phyloP scores from a whole-genome alignment of 2,329 filamentous ascomycete species.

The Claviceps capensis region DNA sequence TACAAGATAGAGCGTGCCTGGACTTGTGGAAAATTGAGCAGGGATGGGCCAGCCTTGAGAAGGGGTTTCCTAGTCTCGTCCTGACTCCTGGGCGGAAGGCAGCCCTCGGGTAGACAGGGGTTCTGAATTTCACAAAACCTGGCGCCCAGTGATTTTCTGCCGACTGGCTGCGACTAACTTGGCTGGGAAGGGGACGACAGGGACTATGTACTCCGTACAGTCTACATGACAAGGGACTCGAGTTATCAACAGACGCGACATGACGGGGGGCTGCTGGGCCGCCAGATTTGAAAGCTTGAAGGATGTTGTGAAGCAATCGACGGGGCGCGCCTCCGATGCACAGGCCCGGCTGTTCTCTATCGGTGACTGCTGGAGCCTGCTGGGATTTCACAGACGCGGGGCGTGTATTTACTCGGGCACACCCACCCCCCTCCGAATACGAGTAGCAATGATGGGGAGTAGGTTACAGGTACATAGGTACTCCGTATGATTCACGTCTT shows the following conservation, averaged over 20 bases:
- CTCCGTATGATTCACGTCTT: not conserved
- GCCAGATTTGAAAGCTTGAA: no score
- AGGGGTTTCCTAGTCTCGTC: conserved; percentile 1
- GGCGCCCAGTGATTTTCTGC: not conserved
- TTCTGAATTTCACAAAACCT: not conserved
- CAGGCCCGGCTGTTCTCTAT: not conserved
- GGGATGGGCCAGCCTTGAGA: conserved; percentile 5
- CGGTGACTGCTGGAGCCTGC: not conserved
- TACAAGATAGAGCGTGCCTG: not conserved
- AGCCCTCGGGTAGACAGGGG: conserved; percentile 3
- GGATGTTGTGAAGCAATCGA: not conserved
- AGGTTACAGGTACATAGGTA: no score
- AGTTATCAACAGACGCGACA: no score
- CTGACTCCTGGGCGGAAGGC: not conserved
- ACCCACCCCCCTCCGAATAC: conserved; percentile 2
- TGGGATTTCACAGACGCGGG: not conserved
- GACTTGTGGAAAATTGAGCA: conserved; percentile 3
- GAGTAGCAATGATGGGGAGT: not conserved
- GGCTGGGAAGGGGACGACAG: not conserved
- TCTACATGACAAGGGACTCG: no score
- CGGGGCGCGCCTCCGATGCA: not conserved
- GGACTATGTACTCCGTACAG: not conserved
- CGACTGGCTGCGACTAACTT: not conserved
- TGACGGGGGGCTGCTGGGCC: no score
- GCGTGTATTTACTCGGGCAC: not conserved